These are phyloP conservation scores for Clonostachys rosea DNA, from an alignment of 2,329 filamentous ascomycete genomes.

Conservation along the genomic window DNA sequence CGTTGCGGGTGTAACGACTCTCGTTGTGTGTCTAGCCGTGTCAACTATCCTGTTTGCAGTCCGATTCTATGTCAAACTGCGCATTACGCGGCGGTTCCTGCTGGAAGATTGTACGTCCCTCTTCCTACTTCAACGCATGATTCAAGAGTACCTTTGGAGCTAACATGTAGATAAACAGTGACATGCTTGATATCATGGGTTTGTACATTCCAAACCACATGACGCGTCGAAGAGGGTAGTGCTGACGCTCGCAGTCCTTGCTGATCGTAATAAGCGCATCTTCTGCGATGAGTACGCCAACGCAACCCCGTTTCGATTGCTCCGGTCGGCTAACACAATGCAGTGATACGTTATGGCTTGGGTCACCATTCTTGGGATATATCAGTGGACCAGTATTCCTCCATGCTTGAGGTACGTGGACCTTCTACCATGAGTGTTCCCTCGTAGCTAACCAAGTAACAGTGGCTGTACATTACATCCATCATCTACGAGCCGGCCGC, in stretches of 20 bases:
- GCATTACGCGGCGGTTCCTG: background rate
- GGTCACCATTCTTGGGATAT: constrained; percentile 15
- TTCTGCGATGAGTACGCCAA: background rate
- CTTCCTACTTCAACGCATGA: background rate
- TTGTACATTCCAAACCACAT: background rate
- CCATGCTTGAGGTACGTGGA: constrained; percentile 3
- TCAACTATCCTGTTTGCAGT: background rate
- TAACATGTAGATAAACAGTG: constrained; percentile 4
- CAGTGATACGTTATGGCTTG: constrained; percentile 13
- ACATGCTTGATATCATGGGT: constrained; percentile 9
- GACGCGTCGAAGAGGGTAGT: too few species aligned
- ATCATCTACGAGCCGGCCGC: constrained; percentile 19
- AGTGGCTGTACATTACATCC: constrained; percentile 19
- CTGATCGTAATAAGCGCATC: background rate
- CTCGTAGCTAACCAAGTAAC: background rate
- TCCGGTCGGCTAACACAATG: too few species aligned
- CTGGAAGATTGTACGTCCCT: background rate
- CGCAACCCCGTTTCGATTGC: too few species aligned
- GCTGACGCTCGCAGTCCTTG: too few species aligned
- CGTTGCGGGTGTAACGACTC: too few species aligned
- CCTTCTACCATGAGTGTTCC: background rate
- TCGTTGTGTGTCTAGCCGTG: background rate
- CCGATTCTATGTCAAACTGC: background rate
- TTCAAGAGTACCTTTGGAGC: background rate
- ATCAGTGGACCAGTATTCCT: constrained; percentile 4